Evolutionary conservation across 257 asterid genomes (phyloP), one percentile per base, ranked within the genome.

Genomic region (Knoxia roxburghii): DNA sequence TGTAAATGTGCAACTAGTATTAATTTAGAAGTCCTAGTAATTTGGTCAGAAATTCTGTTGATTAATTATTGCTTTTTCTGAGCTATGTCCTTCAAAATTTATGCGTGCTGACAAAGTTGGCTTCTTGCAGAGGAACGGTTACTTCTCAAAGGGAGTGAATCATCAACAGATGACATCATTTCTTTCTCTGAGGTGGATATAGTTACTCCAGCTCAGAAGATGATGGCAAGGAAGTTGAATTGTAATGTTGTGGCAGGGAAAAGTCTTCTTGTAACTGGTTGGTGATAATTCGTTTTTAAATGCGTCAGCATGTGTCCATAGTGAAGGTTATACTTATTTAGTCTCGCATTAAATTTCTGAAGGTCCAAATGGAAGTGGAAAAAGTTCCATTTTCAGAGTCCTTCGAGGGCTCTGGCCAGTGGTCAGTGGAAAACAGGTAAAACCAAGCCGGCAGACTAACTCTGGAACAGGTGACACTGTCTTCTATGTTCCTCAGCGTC

Each of bases 321-420:
- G 14, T 45, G 59, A 23, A 32, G 43, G 9, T 65, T 72, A 21
- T 21, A 11, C 41, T 51, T 8, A 65, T 46, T 72, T 33, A 27
- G 2, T 32, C 33, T 23, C 51, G 46, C 30, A 7, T 30, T 46
- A 37, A 67, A 53, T 9, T 68, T 76, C 68, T 81, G 74, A 79
- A 94, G 97, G 99, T 74, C 99, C 99, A 72, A 94, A 94, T 78
- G 99, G 99, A 74, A 94, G 97, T 79, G 99, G 99, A 55, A 90
- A 94, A 85, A 94, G 99, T 78, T 94, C 99, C 15, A 78, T 94
- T 76, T 94, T 94, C 83, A 76, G 99, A 84, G 99, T 90, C 63
- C 96, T 94, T 61, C 84, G 96, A 62, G 97, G 96, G 68, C 95
- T 94, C 56, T 94, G 99, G 99, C 99, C 97, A 26, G 91, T 87